Evolutionary conservation across 2,329 filamentous ascomycete genomes (phyloP).

Genomic region (Fusarium vanettenii): DNA sequence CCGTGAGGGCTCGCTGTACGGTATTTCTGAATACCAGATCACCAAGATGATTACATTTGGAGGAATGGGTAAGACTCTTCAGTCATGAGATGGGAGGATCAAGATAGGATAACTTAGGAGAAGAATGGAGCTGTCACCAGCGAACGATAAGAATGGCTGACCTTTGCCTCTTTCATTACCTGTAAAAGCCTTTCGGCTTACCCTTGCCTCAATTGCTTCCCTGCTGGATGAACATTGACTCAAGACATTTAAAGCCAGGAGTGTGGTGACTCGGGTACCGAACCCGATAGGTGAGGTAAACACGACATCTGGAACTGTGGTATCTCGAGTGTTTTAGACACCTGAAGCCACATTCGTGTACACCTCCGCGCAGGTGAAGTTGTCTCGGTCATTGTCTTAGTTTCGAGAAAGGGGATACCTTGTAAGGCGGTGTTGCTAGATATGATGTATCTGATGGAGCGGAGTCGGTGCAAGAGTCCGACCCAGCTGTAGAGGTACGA

Average conservation of each 20-base stretch:
- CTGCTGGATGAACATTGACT: neutral
- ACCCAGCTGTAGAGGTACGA: neutral
- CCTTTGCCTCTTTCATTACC: neutral
- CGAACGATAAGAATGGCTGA: neutral
- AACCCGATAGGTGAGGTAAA: neutral
- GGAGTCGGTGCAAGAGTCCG: neutral
- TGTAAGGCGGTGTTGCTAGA: neutral
- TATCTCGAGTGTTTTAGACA: neutral
- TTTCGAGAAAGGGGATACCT: neutral
- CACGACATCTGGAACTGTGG: neutral
- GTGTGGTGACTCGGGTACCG: neutral
- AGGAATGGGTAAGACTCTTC: constrained; percentile 66
- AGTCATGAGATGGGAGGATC: constrained; percentile 41
- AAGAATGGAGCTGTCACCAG: constrained; percentile 2
- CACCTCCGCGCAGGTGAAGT: neutral
- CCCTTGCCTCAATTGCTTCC: neutral
- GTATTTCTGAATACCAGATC: constrained; percentile 79
- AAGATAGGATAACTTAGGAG: neutral
- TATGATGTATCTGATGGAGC: neutral
- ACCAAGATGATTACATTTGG: constrained; percentile 74
- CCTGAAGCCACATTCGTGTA: neutral
- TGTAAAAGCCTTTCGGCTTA: neutral
- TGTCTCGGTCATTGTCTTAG: neutral
- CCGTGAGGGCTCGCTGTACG: constrained; percentile 81
- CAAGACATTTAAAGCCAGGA: neutral